These are phyloP conservation scores for Aspergillus campestris DNA, from an alignment of 495 filamentous ascomycete genomes.

Conservation along the genomic window DNA sequence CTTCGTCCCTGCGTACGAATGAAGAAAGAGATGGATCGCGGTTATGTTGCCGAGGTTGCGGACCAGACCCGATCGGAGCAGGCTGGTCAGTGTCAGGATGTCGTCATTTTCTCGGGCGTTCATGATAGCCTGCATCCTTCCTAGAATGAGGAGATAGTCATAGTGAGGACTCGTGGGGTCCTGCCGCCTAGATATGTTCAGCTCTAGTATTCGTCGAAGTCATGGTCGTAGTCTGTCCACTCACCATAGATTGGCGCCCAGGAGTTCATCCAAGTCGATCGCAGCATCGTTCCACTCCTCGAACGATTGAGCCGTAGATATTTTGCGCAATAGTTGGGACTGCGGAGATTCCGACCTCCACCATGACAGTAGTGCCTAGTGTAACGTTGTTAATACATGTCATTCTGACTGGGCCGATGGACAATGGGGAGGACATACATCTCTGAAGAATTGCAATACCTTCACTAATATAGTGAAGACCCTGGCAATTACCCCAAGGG, in stretches of 20 bases:
- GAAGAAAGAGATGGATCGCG: conserved; percentile 71
- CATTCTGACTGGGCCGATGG: neutral
- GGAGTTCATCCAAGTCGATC: conserved; percentile 65
- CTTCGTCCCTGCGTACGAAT: conserved; percentile 84
- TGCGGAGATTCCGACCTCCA: conserved; percentile 32
- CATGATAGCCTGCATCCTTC: conserved; percentile 63
- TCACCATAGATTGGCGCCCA: conserved; percentile 77
- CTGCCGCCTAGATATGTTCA: conserved; percentile 50
- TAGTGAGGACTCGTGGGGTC: conserved; percentile 76
- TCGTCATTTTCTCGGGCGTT: conserved; percentile 70
- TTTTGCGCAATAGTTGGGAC: conserved; percentile 22
- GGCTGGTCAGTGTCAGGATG: conserved; percentile 62
- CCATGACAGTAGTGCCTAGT: conserved; percentile 31
- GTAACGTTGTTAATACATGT: neutral
- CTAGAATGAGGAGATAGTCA: conserved; percentile 79
- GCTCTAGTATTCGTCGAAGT: neutral
- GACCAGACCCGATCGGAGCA: conserved; percentile 79
- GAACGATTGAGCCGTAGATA: conserved; percentile 57
- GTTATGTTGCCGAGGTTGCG: conserved; percentile 90
- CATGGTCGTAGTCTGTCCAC: neutral
- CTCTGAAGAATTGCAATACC: conserved; percentile 56
- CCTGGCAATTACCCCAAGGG: conserved; percentile 31
- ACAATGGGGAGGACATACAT: conserved; percentile 33
- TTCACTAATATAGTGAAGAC: conserved; percentile 50
- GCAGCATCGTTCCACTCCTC: conserved; percentile 82